A percentile compares a stretch with the other conserved stretches of the same genome.
These are phyloP conservation scores for Chlorella sp. DNA, from an alignment of 139 green algal species.

Conservation along the genomic window DNA sequence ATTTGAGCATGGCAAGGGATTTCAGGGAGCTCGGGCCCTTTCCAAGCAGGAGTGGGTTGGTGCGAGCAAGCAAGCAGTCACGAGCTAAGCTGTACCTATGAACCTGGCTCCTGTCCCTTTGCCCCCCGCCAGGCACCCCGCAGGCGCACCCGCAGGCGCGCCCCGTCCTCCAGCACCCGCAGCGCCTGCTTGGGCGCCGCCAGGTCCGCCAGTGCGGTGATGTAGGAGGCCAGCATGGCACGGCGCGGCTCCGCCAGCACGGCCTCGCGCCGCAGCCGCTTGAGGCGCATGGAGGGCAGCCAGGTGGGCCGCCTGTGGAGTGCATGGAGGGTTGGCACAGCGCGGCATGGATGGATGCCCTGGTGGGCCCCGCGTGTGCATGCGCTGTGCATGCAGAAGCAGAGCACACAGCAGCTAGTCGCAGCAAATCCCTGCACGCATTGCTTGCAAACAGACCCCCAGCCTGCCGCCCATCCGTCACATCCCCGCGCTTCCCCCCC, in stretches of 20 bases:
- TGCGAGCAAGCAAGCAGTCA: not conserved
- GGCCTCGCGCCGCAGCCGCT: not conserved
- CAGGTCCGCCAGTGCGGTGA: conserved; percentile 60
- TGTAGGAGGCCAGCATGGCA: conserved; percentile 43
- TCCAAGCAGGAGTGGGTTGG: too few species aligned
- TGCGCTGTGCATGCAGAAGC: not conserved
- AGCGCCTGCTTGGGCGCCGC: conserved; percentile 53
- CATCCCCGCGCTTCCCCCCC: not conserved
- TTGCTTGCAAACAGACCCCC: not conserved
- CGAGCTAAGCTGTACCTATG: too few species aligned
- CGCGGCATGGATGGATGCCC: not conserved
- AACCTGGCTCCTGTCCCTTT: not conserved
- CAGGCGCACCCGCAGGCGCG: conserved; percentile 8
- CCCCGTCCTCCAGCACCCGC: conserved; percentile 40
- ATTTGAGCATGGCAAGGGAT: not conserved
- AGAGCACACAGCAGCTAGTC: not conserved
- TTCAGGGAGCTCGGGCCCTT: too few species aligned
- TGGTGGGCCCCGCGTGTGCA: too few species aligned
- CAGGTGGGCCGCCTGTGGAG: conserved; percentile 71
- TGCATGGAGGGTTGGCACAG: too few species aligned
- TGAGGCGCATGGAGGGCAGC: conserved; percentile 56
- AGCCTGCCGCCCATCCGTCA: not conserved
- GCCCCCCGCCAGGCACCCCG: not conserved
- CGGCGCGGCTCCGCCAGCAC: conserved; percentile 30
- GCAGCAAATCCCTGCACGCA: not conserved